phyloP scores from a whole-genome alignment of 2,329 filamentous ascomycete genomes.

The Fusarium tricinctum region DNA sequence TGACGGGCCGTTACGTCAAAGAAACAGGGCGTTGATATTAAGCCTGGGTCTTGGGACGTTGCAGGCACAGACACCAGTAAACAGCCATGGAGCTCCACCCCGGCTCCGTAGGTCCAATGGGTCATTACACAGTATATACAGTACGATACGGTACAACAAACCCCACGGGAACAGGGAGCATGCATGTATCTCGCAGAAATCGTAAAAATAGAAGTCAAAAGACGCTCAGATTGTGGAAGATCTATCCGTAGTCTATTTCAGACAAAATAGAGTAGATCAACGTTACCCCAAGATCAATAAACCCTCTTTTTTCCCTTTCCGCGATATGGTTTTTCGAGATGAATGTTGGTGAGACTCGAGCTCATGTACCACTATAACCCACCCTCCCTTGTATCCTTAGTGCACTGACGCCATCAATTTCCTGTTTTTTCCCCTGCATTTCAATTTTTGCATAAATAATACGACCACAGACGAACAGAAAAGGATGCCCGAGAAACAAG shows the following conservation, averaged over 20 bases:
- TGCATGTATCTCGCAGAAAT: conserved; percentile 11
- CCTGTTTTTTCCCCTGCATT: conserved; percentile 35
- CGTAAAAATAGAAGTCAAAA: conserved; percentile 5
- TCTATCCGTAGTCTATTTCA: conserved; percentile 1
- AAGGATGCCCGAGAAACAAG: conserved; percentile 7
- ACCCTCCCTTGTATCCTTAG: conserved; percentile 24
- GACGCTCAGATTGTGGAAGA: conserved; percentile 1
- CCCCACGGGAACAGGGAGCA: conserved; percentile 8
- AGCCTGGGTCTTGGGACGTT: conserved; percentile 11
- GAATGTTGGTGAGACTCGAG: background rate
- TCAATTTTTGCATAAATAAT: conserved; percentile 15
- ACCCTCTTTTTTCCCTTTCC: background rate
- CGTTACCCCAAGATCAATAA: conserved; percentile 9
- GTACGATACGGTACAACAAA: conserved; percentile 7
- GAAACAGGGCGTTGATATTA: conserved; percentile 10
- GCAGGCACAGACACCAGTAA: conserved; percentile 11
- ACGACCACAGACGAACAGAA: background rate
- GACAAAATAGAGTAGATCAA: conserved; percentile 16
- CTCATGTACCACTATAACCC: conserved; percentile 21
- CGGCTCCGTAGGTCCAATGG: conserved; percentile 15
- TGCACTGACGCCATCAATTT: conserved; percentile 34
- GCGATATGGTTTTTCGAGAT: background rate
- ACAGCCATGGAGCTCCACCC: conserved; percentile 1
- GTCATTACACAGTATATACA: conserved; percentile 7
- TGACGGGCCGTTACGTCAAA: conserved; percentile 19